These are phyloP conservation scores for Exophiala oligosperma DNA, from an alignment of 2,329 filamentous ascomycete genomes.

Conservation along the genomic window DNA sequence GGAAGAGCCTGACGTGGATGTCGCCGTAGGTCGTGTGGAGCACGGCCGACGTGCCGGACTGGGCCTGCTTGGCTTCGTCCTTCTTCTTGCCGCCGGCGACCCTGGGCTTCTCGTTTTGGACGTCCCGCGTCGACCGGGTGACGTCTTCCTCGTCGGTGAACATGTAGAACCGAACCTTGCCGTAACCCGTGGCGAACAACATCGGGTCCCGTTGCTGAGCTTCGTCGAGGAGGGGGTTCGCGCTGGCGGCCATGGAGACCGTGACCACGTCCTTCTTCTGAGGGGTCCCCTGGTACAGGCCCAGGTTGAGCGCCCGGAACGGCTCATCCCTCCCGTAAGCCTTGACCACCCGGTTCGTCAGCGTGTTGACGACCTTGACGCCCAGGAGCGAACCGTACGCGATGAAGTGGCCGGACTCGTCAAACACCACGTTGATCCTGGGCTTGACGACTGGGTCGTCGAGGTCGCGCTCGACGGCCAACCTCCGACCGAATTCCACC, in stretches of 20 bases:
- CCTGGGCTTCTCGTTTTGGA: slow-evolving; percentile 91
- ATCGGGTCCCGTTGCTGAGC: slow-evolving; percentile 90
- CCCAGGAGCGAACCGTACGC: slow-evolving; percentile 91
- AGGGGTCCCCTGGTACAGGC: slow-evolving; percentile 90
- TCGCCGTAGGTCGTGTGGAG: slow-evolving; percentile 94
- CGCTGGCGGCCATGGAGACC: slow-evolving; percentile 93
- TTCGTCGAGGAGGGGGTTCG: slow-evolving; percentile 89
- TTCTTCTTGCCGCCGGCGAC: slow-evolving; percentile 54
- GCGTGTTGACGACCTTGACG: slow-evolving; percentile 92
- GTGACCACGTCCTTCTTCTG: slow-evolving; percentile 93
- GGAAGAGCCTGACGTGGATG: slow-evolving; percentile 89
- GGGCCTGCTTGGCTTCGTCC: slow-evolving; percentile 58
- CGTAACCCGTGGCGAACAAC: slow-evolving; percentile 76
- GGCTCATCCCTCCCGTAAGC: slow-evolving; percentile 89
- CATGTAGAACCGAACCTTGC: slow-evolving; percentile 94
- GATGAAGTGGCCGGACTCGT: slow-evolving; percentile 94
- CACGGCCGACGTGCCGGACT: slow-evolving; percentile 76
- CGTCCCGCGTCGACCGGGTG: slow-evolving; percentile 79
- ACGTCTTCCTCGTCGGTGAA: slow-evolving; percentile 89
- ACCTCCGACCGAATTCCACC: slow-evolving; percentile 84
- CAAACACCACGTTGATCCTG: slow-evolving; percentile 85
- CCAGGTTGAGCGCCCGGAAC: slow-evolving; percentile 77
- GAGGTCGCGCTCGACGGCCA: slow-evolving; percentile 83
- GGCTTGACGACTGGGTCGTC: slow-evolving; percentile 67
- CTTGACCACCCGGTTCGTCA: slow-evolving; percentile 88